phyloP scores from a whole-genome alignment of 768 basidiomycete species.

The Leccinum barrowsii region DNA sequence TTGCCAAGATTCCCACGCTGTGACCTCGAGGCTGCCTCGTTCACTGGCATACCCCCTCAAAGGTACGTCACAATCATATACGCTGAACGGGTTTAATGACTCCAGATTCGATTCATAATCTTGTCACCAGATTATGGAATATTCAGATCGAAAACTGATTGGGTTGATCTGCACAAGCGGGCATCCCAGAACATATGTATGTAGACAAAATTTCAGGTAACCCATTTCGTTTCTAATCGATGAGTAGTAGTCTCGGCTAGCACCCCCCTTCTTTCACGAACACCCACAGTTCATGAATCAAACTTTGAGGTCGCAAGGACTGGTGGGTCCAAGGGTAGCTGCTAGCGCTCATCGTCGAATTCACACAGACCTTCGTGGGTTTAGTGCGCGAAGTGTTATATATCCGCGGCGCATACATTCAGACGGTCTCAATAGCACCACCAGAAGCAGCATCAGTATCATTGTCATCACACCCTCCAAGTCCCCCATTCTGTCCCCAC shows the following conservation, averaged over 20 bases:
- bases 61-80: conserved; percentile 1
- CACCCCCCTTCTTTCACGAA: not conserved
- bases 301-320: not conserved
- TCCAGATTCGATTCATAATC: not conserved
- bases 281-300: not conserved
- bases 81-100: not conserved
- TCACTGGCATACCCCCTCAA: not conserved
- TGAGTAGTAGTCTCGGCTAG: not conserved
- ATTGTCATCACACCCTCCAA: not conserved
- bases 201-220: not conserved
- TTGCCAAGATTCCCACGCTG: not conserved
- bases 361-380: not conserved
- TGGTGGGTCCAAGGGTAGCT: conserved; percentile 4
- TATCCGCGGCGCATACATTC: not conserved
- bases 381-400: not conserved
- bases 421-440: not conserved
- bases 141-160: not conserved
- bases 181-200: not conserved
- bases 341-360: not conserved
- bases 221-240: not conserved
- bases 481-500: not conserved
- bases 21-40: not conserved
- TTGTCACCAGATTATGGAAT: not conserved
- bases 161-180: not conserved
- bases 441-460: not conserved